Evolutionary conservation across 1,284 basidiomycete species (phyloP).

Genomic region (Melampsora americana): DNA sequence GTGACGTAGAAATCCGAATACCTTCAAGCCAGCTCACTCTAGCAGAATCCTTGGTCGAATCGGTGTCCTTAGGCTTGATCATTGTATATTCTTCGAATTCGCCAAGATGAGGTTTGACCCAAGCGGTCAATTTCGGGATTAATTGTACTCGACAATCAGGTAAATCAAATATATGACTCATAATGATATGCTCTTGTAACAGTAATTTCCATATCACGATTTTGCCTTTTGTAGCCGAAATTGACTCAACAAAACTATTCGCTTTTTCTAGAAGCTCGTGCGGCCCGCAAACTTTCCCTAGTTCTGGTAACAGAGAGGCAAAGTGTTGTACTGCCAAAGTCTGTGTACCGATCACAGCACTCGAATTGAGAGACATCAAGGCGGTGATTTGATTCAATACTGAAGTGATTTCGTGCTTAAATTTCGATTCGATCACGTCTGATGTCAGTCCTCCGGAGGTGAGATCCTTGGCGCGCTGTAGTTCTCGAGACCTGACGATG

Average conservation of each 20-base stretch:
- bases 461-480: conserved; percentile 73
- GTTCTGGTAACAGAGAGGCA: conserved; percentile 82
- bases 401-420: conserved; percentile 70
- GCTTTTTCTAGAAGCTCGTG: conserved; percentile 79
- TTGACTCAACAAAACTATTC: conserved; percentile 78
- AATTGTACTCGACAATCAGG: conserved; percentile 72
- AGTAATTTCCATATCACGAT: conserved; percentile 87
- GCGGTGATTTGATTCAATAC: conserved; percentile 77
- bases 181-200: conserved; percentile 85
- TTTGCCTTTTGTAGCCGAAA: conserved; percentile 75
- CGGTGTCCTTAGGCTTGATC: conserved; percentile 65
- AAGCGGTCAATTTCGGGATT: conserved; percentile 80
- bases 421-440: conserved; percentile 67
- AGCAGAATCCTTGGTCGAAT: conserved; percentile 66
- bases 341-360: conserved; percentile 89
- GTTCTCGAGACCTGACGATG: conserved; percentile 77
- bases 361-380: conserved; percentile 76
- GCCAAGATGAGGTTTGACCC: conserved; percentile 95
- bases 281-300: conserved; percentile 72
- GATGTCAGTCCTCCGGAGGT: conserved; percentile 41
- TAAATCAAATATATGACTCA: conserved; percentile 80
- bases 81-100: conserved; percentile 72
- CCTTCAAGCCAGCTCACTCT: conserved; percentile 87
- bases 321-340: conserved; percentile 77
- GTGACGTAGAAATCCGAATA: conserved; percentile 64